These are phyloP conservation scores for Pseudocercospora macadamiae DNA, from an alignment of 2,329 filamentous ascomycete species.

Conservation along the genomic window DNA sequence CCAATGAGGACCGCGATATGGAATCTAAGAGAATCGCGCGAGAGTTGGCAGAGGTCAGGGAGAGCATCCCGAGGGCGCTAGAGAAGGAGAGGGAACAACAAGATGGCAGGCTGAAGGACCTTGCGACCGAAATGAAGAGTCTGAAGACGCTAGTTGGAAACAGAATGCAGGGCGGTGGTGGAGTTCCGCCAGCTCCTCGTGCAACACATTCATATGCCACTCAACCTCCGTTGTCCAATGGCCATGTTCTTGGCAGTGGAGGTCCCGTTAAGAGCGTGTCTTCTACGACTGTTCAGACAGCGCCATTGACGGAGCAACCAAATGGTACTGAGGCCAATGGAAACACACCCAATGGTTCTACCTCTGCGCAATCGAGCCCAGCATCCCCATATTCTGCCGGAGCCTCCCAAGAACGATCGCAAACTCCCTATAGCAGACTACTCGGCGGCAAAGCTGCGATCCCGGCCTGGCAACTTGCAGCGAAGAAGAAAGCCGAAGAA, in stretches of 20 bases:
- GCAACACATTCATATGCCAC: conserved; percentile 29
- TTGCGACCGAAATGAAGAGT: conserved; percentile 86
- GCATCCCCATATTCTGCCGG: conserved; percentile 25
- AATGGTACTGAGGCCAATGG: conserved; percentile 27
- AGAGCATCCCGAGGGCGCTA: conserved; percentile 84
- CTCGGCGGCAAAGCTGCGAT: conserved; percentile 48
- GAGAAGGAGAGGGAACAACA: conserved; percentile 83
- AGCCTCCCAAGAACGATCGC: conserved; percentile 19
- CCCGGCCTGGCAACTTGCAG: conserved; percentile 58
- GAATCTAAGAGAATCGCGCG: conserved; percentile 84
- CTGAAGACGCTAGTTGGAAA: conserved; percentile 83
- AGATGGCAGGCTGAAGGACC: conserved; percentile 78
- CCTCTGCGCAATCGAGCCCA: conserved; percentile 20
- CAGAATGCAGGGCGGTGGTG: conserved; percentile 49
- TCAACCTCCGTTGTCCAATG: conserved; percentile 14
- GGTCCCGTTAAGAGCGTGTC: conserved; percentile 15
- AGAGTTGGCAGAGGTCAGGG: conserved; percentile 80
- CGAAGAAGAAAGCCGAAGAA: conserved; percentile 52
- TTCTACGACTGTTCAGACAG: not conserved
- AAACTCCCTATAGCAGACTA: conserved; percentile 31
- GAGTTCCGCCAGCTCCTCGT: conserved; percentile 15
- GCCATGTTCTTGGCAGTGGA: conserved; percentile 29
- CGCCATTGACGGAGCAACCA: conserved; percentile 13
- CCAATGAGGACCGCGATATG: conserved; percentile 80
- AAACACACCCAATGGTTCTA: conserved; percentile 11